A percentile compares a stretch with the other conserved stretches of the same genome.
These are phyloP conservation scores for Eurotiales sp. DNA, from an alignment of 2,329 filamentous ascomycete genomes.

Conservation along the genomic window DNA sequence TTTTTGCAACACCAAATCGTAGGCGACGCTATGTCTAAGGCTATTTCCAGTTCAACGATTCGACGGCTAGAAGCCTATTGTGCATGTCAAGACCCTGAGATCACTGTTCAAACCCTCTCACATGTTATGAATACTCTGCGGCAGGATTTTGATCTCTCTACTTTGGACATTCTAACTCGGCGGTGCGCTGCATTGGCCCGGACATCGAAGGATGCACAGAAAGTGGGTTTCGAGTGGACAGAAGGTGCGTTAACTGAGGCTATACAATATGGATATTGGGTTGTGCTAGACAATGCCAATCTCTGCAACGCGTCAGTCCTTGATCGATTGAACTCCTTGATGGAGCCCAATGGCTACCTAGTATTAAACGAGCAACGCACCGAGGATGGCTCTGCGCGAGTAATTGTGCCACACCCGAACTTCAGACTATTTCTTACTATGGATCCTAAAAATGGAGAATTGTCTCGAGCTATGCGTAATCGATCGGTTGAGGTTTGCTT, in stretches of 20 bases:
- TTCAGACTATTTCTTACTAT: conserved; percentile 94
- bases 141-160: conserved; percentile 43
- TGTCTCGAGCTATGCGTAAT: conserved; percentile 96
- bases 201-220: conserved; percentile 57
- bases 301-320: conserved; percentile 92
- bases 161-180: conserved; percentile 47
- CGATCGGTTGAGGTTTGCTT: conserved; percentile 87
- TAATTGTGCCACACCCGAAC: conserved; percentile 76
- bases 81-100: conserved; percentile 25
- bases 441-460: conserved; percentile 85
- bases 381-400: conserved; percentile 71
- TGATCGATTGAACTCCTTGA: conserved; percentile 87
- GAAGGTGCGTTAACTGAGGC: conserved; percentile 90
- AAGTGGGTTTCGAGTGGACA: conserved; percentile 90
- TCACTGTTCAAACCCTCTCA: conserved; percentile 28
- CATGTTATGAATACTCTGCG: conserved; percentile 31
- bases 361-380: conserved; percentile 92
- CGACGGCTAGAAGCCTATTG: conserved; percentile 31
- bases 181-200: conserved; percentile 51
- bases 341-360: conserved; percentile 83
- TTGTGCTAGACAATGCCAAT: conserved; percentile 95
- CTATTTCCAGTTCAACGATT: conserved; percentile 20
- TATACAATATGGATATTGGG: conserved; percentile 80
- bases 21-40: conserved; percentile 23
- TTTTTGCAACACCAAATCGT: conserved; percentile 48